Conservation (phyloP, 2,329 filamentous ascomycete genomes). For the Orbilia oligospora region DNA sequence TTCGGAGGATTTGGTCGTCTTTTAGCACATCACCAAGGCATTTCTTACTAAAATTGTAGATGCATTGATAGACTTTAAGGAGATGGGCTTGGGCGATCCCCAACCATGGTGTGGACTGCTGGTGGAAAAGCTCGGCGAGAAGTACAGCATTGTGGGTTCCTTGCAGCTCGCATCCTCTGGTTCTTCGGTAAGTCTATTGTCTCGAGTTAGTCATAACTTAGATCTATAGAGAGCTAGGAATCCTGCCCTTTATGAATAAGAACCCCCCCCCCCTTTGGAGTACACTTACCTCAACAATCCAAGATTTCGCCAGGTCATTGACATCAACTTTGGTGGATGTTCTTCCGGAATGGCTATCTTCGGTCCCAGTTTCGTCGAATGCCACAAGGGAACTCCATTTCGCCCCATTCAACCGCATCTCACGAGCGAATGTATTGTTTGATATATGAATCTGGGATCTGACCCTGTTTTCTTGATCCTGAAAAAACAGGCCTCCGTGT, state of each 20-base stretch:
- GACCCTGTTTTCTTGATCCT: slow-evolving; percentile 45
- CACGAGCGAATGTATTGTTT: slow-evolving; percentile 64
- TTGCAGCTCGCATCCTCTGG: too few species aligned
- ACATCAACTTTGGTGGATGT: too few species aligned
- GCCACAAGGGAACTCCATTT: slow-evolving; percentile 62
- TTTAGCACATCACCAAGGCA: too few species aligned
- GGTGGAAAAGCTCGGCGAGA: slow-evolving; percentile 68
- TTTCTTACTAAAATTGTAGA: slow-evolving; percentile 48
- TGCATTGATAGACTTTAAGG: slow-evolving; percentile 13
- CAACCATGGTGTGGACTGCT: slow-evolving; percentile 66
- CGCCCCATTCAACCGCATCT: slow-evolving; percentile 64
- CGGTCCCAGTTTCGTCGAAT: neutral
- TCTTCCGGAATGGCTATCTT: too few species aligned
- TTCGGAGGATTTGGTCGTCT: too few species aligned
- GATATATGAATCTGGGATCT: slow-evolving; percentile 62
- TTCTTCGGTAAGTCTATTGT: slow-evolving; percentile 58
- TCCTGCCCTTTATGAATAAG: too few species aligned
- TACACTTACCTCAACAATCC: too few species aligned
- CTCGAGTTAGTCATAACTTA: too few species aligned
- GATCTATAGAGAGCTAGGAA: too few species aligned
- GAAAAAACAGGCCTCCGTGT: slow-evolving; percentile 21
- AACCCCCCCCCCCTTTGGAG: too few species aligned
- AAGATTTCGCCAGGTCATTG: too few species aligned
- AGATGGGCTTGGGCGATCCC: slow-evolving; percentile 62
- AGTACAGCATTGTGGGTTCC: too few species aligned